Base-by-base conservation (phyloP, 2,329 filamentous ascomycete species). In the Colletotrichum limetticola region DNA sequence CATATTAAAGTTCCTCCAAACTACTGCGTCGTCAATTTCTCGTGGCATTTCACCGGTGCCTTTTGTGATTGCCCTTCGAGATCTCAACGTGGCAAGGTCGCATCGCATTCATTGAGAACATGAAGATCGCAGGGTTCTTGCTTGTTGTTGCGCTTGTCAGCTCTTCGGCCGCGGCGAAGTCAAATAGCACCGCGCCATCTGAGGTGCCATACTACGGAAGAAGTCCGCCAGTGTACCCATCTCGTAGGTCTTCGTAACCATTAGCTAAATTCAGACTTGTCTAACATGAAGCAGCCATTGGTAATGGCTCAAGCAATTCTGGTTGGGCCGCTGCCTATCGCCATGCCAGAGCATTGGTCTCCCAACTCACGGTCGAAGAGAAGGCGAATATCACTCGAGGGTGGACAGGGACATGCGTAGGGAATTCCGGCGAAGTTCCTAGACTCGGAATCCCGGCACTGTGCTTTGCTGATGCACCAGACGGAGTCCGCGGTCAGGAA, bases 291-390 rank as follows among this genome's bases (percentile, higher is more conserved):
- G 14, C 1, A 72, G 70, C 70, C 1, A 59, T 56, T 11, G 66
- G 70, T 11, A 72, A 61, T 16, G 70, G 70, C 28, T 64, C 66
- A 0, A 65, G 59, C 35, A 60, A 66, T 24, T 24, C 60, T 7
- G 49, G 69, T 32, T 93, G 91, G 91, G 83, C 84, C 8, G 82
- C 84, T 30, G 90, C 91, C 55, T 93, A 92, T 77, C 81, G 81
- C 56, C 89, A 87, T 74, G 91, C 91, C 1, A 83, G 86, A 42
- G 78, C 82, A 1, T 80, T 93, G 2, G 91, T 93, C 11, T 82
- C 82, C 32, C 86, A 89, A 64, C 89, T 93, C 88, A 93, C 91
- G 0, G 80, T 93, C 1, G 91, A 91, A 14, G 91, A 93, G 78
- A 93, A 91, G 78, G 90, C 82, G 42, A 87, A 88, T 72, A 83